These are phyloP conservation scores for Colletotrichum orbiculare DNA, from an alignment of 2,329 filamentous ascomycete genomes.

Conservation along the genomic window DNA sequence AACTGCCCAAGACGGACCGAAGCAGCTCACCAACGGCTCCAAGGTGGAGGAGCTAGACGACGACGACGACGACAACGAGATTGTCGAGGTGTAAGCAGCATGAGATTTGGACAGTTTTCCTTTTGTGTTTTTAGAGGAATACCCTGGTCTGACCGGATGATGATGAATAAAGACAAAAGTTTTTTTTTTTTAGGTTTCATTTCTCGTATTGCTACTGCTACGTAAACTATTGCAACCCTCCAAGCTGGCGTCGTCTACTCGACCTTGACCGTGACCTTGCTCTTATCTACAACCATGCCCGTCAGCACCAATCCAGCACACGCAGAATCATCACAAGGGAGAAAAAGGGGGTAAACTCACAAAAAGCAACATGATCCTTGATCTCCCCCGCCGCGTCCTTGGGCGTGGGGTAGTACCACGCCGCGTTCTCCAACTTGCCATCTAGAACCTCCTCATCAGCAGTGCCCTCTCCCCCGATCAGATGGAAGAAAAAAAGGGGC, in stretches of 20 bases:
- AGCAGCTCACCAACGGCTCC: slow-evolving; percentile 54
- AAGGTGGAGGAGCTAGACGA: slow-evolving; percentile 57
- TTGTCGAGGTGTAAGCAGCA: slow-evolving; percentile 61
- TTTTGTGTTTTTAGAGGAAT: slow-evolving; percentile 34
- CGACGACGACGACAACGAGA: slow-evolving; percentile 64
- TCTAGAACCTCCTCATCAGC: slow-evolving; percentile 43
- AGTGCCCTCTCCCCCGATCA: neutral
- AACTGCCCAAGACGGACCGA: slow-evolving; percentile 43
- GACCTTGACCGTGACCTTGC: slow-evolving; percentile 44
- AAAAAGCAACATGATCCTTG: slow-evolving; percentile 68
- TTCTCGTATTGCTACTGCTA: neutral
- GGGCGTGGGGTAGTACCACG: slow-evolving; percentile 68
- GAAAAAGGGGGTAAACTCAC: slow-evolving; percentile 50
- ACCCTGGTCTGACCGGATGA: slow-evolving; percentile 27
- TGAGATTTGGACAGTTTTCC: slow-evolving; percentile 5
- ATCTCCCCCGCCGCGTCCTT: slow-evolving; percentile 61
- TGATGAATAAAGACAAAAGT: neutral
- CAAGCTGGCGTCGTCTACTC: slow-evolving; percentile 19
- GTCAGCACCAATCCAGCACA: slow-evolving; percentile 23
- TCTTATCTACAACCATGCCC: slow-evolving; percentile 43
- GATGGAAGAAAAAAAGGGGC: neutral
- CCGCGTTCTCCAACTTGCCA: slow-evolving; percentile 61
- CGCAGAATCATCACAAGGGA: no score
- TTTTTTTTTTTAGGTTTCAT: neutral
- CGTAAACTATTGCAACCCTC: neutral